phyloP scores from a whole-genome alignment of 768 basidiomycete genomes.

The Mycena crocata region DNA sequence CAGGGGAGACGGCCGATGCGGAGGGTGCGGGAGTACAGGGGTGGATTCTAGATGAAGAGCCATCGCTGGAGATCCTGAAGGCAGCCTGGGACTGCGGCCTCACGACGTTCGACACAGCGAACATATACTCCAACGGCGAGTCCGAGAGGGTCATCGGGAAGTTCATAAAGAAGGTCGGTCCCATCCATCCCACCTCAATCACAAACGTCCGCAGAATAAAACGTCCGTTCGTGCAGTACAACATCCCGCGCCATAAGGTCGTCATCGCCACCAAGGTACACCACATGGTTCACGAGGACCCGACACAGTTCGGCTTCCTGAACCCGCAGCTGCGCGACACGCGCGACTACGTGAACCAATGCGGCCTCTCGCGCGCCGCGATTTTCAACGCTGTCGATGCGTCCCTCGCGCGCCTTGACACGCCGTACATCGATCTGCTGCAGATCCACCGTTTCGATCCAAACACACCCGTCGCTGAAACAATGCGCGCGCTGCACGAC shows the following conservation, averaged over 20 bases:
- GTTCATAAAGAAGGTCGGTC: constrained; percentile 49
- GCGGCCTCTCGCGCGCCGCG: constrained; percentile 40
- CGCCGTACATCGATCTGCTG: constrained; percentile 47
- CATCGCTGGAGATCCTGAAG: constrained; percentile 57
- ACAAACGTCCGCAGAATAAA: no score
- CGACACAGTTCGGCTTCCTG: neutral
- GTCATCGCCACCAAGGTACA: constrained; percentile 37
- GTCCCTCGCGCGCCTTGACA: constrained; percentile 40
- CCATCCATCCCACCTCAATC: no score
- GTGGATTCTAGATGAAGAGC: constrained; percentile 65
- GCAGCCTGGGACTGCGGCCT: constrained; percentile 56
- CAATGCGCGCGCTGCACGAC: constrained; percentile 60
- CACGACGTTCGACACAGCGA: constrained; percentile 52
- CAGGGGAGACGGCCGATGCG: no score
- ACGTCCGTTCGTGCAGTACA: constrained; percentile 38
- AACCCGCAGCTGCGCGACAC: neutral
- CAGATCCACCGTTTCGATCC: constrained; percentile 59
- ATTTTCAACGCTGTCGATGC: constrained; percentile 51
- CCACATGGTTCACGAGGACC: constrained; percentile 28
- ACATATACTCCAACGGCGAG: constrained; percentile 51
- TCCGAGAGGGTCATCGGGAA: constrained; percentile 56
- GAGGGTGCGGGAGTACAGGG: constrained; percentile 42
- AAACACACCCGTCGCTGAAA: constrained; percentile 50
- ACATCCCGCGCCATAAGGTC: constrained; percentile 38
- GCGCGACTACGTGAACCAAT: constrained; percentile 39